These are phyloP conservation scores for Linderniella brevidens DNA, from an alignment of 257 asterid species.

Conservation along the genomic window DNA sequence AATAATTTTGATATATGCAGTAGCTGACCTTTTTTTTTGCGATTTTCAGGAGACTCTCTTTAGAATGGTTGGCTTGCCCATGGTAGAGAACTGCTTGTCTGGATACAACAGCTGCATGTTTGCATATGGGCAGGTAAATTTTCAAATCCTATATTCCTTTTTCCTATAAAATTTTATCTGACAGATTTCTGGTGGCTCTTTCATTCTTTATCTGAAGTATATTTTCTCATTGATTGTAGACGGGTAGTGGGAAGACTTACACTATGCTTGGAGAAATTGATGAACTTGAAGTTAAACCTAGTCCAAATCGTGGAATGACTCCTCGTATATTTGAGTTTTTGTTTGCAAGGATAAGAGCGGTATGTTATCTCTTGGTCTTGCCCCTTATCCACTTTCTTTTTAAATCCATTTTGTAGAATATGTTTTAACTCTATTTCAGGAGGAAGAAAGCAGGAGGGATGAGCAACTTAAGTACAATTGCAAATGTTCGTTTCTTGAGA, in stretches of 20 bases:
- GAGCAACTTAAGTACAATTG: constrained; percentile 63
- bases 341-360: constrained; percentile 95
- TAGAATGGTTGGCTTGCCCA: constrained; percentile 87
- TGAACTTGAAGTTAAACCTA: constrained; percentile 58
- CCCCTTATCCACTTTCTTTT: constrained; percentile 6
- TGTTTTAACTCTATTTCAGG: constrained; percentile 26
- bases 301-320: constrained; percentile 85
- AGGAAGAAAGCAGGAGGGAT: constrained; percentile 80
- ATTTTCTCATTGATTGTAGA: constrained; percentile 17
- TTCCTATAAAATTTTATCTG: background rate
- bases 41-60: constrained; percentile 87
- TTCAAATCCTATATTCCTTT: background rate
- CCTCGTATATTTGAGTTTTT: constrained; percentile 94
- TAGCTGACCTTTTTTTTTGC: constrained; percentile 9
- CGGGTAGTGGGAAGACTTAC: constrained; percentile 96
- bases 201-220: background rate
- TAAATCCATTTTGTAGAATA: constrained; percentile 8
- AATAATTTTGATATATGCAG: constrained; percentile 3
- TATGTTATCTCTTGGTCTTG: constrained; percentile 15
- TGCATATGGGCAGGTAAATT: constrained; percentile 83
- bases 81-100: constrained; percentile 95
- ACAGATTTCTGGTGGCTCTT: background rate
- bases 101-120: constrained; percentile 98
- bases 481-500: constrained; percentile 93
- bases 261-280: constrained; percentile 97